Percentiles rank a stretch among this genome's conserved stretches.
phyloP scores from a whole-genome alignment of 495 filamentous ascomycete species.

The Aspergillus homomorphus region DNA sequence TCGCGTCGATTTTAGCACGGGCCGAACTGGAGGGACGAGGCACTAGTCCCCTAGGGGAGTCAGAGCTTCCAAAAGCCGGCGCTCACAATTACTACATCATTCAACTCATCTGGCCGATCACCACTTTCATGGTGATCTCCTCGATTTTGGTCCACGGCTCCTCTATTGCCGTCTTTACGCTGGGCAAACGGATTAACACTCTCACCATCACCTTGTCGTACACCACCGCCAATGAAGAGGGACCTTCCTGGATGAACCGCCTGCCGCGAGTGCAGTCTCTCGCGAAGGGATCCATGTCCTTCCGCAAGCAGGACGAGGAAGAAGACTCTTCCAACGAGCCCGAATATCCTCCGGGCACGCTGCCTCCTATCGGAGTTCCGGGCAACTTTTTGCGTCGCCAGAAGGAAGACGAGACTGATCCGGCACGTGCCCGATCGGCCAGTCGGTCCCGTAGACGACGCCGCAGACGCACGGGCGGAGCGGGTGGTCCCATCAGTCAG shows the following conservation, averaged over 20 bases:
- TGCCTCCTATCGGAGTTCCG: slow-evolving; percentile 73
- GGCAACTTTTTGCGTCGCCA: slow-evolving; percentile 81
- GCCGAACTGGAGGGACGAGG: slow-evolving; percentile 76
- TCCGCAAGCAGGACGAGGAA: slow-evolving; percentile 56
- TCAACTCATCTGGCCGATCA: slow-evolving; percentile 90
- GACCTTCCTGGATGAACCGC: slow-evolving; percentile 90
- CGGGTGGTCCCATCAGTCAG: slow-evolving; percentile 85
- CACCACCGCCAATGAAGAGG: slow-evolving; percentile 83
- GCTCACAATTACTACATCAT: slow-evolving; percentile 65
- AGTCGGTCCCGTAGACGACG: slow-evolving; percentile 61
- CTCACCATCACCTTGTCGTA: slow-evolving; percentile 94
- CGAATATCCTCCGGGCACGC: slow-evolving; percentile 69
- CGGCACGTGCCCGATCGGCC: slow-evolving; percentile 53
- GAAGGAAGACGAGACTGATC: slow-evolving; percentile 67
- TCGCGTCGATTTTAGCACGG: slow-evolving; percentile 86
- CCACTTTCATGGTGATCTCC: slow-evolving; percentile 86
- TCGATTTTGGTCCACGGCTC: slow-evolving; percentile 97
- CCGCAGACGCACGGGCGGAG: slow-evolving; percentile 68
- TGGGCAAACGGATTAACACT: slow-evolving; percentile 98
- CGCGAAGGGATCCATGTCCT: slow-evolving; percentile 78
- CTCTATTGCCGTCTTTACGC: slow-evolving; percentile 95
- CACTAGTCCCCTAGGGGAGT: slow-evolving; percentile 68
- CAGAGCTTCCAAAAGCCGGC: slow-evolving; percentile 51
- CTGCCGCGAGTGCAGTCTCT: slow-evolving; percentile 82
- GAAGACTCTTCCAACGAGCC: slow-evolving; percentile 58